Conservation (phyloP, 805 yeast genomes). For the Suhomyces canberraensis region DNA sequence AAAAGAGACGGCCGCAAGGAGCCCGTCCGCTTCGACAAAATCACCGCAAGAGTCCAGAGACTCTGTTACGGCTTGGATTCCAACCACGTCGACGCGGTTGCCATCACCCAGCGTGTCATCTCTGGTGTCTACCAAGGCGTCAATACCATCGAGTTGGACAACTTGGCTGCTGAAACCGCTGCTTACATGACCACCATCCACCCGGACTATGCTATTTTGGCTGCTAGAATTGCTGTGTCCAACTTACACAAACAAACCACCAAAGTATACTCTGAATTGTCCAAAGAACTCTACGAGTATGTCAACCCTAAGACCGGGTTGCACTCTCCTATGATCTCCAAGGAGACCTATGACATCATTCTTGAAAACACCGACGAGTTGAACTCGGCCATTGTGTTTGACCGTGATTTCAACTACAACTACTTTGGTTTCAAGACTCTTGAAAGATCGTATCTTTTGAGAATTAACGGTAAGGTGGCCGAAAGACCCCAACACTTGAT, state of each 20-base stretch:
- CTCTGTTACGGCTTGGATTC: constrained; percentile 93
- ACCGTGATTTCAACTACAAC: constrained; percentile 53
- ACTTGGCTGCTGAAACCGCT: constrained; percentile 89
- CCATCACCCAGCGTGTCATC: constrained; percentile 92
- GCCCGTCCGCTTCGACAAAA: constrained; percentile 93
- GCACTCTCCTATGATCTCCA: constrained; percentile 46
- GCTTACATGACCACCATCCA: constrained; percentile 97
- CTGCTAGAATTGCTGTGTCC: constrained; percentile 94
- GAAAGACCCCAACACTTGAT: constrained; percentile 62
- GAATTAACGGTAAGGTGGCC: constrained; percentile 53
- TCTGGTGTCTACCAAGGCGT: constrained; percentile 98
- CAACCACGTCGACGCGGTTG: constrained; percentile 88
- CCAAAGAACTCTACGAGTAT: constrained; percentile 69
- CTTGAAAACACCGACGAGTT: constrained; percentile 39
- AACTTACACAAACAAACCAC: constrained; percentile 93
- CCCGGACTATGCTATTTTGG: constrained; percentile 94
- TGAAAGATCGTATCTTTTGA: constrained; percentile 55
- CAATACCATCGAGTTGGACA: constrained; percentile 73
- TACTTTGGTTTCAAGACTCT: constrained; percentile 62
- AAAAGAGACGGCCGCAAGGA: constrained; percentile 94
- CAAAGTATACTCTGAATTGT: constrained; percentile 76
- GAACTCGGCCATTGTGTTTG: constrained; percentile 44
- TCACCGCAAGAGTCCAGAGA: constrained; percentile 88
- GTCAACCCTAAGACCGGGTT: constrained; percentile 74
- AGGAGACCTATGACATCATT: constrained; percentile 39